Conservation (phyloP, 2,329 filamentous ascomycete genomes). For the Aquanectria penicillioides region DNA sequence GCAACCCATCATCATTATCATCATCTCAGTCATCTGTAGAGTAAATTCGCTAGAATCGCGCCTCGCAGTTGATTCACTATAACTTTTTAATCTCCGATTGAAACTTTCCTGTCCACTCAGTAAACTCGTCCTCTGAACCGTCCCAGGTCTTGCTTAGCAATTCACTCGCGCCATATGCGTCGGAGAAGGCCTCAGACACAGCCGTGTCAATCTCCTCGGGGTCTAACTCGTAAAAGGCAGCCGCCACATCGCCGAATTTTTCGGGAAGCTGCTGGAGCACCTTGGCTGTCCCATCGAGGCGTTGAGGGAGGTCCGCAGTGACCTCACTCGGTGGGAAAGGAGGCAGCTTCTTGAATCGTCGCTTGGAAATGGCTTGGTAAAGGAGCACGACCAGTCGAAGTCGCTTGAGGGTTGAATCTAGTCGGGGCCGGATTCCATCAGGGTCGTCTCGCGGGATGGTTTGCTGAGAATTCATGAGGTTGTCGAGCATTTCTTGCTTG, state of each 20-base stretch:
- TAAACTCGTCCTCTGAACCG: constrained; percentile 78
- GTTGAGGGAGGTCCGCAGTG: constrained; percentile 47
- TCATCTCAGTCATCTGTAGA: not conserved
- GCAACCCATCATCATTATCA: too few species aligned
- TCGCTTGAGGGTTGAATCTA: constrained; percentile 71
- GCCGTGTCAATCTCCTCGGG: constrained; percentile 64
- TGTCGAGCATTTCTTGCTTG: constrained; percentile 70
- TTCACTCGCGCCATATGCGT: constrained; percentile 66
- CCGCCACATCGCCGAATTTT: constrained; percentile 75
- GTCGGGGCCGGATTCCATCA: constrained; percentile 69
- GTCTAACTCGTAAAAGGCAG: constrained; percentile 77
- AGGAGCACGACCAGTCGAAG: constrained; percentile 74
- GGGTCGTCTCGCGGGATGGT: constrained; percentile 73
- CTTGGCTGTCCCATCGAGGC: constrained; percentile 66
- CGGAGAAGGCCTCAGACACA: constrained; percentile 68
- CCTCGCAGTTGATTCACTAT: not conserved
- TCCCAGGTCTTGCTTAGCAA: constrained; percentile 70
- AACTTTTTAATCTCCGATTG: constrained; percentile 61
- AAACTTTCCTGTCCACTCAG: constrained; percentile 75
- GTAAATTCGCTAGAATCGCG: not conserved
- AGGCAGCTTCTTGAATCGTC: constrained; percentile 71
- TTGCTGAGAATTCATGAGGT: constrained; percentile 70
- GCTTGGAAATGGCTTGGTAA: constrained; percentile 75
- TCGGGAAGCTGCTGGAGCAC: constrained; percentile 71
- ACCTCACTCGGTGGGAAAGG: constrained; percentile 49